Percentiles rank a stretch among this genome's conserved stretches.
Evolutionary conservation across 345 rosid genomes (phyloP).

Genomic region (Acer campestre): DNA sequence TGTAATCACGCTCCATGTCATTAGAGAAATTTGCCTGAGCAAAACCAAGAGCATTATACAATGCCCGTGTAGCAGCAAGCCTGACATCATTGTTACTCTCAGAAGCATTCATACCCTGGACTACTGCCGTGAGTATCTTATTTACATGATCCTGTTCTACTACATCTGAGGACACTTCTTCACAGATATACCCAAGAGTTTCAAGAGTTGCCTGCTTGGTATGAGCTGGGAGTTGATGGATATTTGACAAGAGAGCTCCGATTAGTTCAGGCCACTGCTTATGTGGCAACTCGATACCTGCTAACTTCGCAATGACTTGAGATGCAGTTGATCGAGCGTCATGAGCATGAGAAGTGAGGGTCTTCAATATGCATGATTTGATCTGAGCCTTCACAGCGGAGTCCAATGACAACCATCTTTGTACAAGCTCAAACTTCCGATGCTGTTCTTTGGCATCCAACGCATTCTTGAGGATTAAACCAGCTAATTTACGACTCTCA

Average conservation of each 20-base stretch:
- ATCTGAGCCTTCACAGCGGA: conserved; percentile 57
- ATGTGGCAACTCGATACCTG: conserved; percentile 78
- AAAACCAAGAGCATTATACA: conserved; percentile 37
- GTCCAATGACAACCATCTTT: conserved; percentile 71
- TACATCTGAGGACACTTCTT: conserved; percentile 73
- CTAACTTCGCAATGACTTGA: conserved; percentile 73
- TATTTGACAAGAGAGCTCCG: conserved; percentile 60
- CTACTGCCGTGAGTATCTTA: conserved; percentile 72
- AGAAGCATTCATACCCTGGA: conserved; percentile 40
- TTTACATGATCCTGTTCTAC: conserved; percentile 81
- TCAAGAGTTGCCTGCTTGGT: conserved; percentile 76
- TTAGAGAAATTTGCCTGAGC: conserved; percentile 37
- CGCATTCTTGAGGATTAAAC: conserved; percentile 66
- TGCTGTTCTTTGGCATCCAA: conserved; percentile 82
- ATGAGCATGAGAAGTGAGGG: conserved; percentile 56
- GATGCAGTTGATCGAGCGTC: conserved; percentile 75
- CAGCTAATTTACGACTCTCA: conserved; percentile 74
- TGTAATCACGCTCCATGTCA: conserved; percentile 37
- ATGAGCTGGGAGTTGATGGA: conserved; percentile 66
- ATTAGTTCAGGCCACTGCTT: conserved; percentile 81
- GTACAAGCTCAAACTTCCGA: conserved; percentile 65
- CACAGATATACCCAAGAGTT: conserved; percentile 78
- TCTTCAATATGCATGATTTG: conserved; percentile 54
- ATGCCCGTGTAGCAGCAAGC: conserved; percentile 33
- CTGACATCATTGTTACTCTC: conserved; percentile 36